Conservation (phyloP, 768 basidiomycete species). For the Amanita inopinata region DNA sequence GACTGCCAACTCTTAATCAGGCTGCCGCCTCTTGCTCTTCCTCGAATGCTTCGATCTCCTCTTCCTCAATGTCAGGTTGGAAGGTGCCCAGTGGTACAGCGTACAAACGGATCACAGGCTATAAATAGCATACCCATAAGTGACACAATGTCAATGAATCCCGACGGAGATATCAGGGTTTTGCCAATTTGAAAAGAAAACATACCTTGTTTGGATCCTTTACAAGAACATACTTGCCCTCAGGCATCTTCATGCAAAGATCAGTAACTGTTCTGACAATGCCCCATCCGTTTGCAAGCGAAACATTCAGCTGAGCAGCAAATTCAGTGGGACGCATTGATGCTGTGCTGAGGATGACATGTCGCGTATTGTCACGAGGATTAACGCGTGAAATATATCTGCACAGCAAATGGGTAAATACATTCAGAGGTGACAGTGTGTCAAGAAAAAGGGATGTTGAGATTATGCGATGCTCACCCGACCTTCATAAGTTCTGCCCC, state of each 20-base stretch:
- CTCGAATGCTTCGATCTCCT: conserved; percentile 36
- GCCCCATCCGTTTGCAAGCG: conserved; percentile 94
- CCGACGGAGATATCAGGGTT: neutral
- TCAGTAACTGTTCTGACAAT: conserved; percentile 94
- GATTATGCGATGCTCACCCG: conserved; percentile 43
- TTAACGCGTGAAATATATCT: conserved; percentile 94
- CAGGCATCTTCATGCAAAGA: conserved; percentile 91
- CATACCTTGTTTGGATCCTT: conserved; percentile 96
- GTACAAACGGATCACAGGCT: conserved; percentile 94
- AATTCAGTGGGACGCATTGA: conserved; percentile 94
- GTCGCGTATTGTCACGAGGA: conserved; percentile 90
- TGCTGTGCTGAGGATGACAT: conserved; percentile 90
- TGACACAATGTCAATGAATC: conserved; percentile 4
- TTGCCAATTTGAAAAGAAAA: too few relatives aligned
- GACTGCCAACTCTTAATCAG: conserved; percentile 6
- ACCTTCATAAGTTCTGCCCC: conserved; percentile 97
- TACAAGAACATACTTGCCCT: conserved; percentile 95
- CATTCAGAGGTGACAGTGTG: conserved; percentile 1
- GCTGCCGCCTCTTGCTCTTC: conserved; percentile 26
- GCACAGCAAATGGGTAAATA: conserved; percentile 13
- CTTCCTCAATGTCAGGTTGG: conserved; percentile 74
- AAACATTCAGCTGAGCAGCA: conserved; percentile 90
- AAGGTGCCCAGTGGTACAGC: conserved; percentile 85
- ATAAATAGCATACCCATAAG: conserved; percentile 14
- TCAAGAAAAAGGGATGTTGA: conserved; percentile 8